Conservation (phyloP, 768 basidiomycete species). For the Cyathus striatus region DNA sequence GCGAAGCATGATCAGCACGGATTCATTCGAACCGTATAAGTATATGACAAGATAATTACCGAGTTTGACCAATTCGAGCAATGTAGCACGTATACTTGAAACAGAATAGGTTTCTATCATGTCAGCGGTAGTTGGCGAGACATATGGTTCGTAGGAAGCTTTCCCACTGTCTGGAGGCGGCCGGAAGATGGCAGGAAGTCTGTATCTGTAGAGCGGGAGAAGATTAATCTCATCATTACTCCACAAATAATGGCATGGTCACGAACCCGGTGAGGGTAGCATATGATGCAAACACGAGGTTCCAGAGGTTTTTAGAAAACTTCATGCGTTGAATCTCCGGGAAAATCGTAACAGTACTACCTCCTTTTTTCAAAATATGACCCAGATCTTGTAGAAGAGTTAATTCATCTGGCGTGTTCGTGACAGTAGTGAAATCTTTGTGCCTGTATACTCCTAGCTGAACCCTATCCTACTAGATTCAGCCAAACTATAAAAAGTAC, state of each 20-base stretch:
- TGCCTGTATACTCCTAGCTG: conserved; percentile 52
- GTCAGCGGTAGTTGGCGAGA: conserved; percentile 33
- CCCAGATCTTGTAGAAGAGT: conserved; percentile 40
- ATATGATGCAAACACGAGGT: conserved; percentile 48
- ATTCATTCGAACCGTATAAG: neutral
- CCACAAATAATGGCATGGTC: neutral
- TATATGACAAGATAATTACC: conserved; percentile 16
- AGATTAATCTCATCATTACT: neutral
- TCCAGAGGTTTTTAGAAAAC: conserved; percentile 64
- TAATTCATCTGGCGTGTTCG: conserved; percentile 37
- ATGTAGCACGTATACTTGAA: conserved; percentile 38
- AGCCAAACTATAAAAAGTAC: no score
- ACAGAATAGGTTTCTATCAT: conserved; percentile 36
- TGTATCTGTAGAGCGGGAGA: conserved; percentile 20
- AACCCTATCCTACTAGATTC: conserved; percentile 41
- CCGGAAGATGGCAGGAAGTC: conserved; percentile 48
- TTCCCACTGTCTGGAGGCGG: conserved; percentile 32
- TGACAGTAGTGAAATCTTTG: conserved; percentile 29
- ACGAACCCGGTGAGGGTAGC: conserved; percentile 42
- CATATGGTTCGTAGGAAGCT: conserved; percentile 31
- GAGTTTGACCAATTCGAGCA: conserved; percentile 40
- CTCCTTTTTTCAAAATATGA: conserved; percentile 39
- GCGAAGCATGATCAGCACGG: neutral
- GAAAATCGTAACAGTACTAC: conserved; percentile 38
- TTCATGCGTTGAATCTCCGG: conserved; percentile 61